Conservation (phyloP, 371 early-diverging fungal species). For the Mycotypha africana region DNA sequence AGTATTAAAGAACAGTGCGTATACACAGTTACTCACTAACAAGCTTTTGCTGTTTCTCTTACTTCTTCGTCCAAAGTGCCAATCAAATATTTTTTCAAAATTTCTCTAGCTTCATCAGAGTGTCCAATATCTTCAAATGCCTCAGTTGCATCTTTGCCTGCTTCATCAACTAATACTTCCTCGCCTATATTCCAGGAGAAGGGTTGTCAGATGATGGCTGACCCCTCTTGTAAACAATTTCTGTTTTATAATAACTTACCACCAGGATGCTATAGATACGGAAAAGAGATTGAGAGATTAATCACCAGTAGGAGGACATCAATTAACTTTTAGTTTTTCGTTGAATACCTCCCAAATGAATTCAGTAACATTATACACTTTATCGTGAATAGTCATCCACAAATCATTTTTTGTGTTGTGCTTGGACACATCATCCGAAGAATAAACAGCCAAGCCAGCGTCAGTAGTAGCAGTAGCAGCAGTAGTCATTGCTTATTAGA, state of each 20-base stretch:
- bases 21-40: too few relatives aligned
- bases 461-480: too few relatives aligned
- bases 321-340: not conserved
- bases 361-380: constrained; percentile 79
- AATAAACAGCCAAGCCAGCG: constrained; percentile 14
- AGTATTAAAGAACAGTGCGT: too few relatives aligned
- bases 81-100: constrained; percentile 32
- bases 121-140: constrained; percentile 89
- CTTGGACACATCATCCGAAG: constrained; percentile 48
- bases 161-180: constrained; percentile 58
- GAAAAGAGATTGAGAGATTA: too few relatives aligned
- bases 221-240: constrained; percentile 9
- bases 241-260: constrained; percentile 32
- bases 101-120: constrained; percentile 65
- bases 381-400: constrained; percentile 73
- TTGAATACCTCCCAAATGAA: constrained; percentile 64
- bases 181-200: constrained; percentile 33
- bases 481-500: too few relatives aligned
- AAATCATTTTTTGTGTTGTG: constrained; percentile 55
- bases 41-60: too few relatives aligned
- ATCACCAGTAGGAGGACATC: not conserved
- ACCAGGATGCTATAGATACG: constrained; percentile 43
- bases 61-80: constrained; percentile 37
- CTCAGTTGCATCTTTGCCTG: constrained; percentile 69
- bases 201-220: constrained; percentile 8